These are phyloP conservation scores for Nidularia pulvinata DNA, from an alignment of 768 basidiomycete genomes.

Conservation along the genomic window DNA sequence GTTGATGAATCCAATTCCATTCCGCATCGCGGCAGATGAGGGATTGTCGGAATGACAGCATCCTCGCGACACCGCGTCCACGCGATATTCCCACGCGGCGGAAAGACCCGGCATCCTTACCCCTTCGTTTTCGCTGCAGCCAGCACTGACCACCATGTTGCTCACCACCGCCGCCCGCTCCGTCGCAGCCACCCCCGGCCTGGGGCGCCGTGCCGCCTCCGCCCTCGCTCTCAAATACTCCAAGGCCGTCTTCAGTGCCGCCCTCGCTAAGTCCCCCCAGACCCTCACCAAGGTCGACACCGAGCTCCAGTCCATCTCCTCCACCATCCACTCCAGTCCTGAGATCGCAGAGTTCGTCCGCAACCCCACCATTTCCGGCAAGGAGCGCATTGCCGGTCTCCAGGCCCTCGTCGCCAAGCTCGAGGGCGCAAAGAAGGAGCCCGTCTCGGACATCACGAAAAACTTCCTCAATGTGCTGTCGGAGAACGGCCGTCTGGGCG, in stretches of 20 bases:
- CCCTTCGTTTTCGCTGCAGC: slow-evolving; percentile 23
- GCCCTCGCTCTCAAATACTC: slow-evolving; percentile 84
- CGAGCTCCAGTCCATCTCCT: slow-evolving; percentile 75
- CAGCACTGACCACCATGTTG: slow-evolving; percentile 41
- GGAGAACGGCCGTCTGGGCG: slow-evolving; percentile 89
- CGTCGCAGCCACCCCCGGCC: slow-evolving; percentile 40
- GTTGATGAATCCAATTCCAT: too few species aligned
- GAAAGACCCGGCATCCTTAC: slow-evolving; percentile 26
- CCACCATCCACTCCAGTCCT: slow-evolving; percentile 64
- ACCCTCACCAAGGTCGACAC: slow-evolving; percentile 84
- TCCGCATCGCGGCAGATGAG: too few species aligned
- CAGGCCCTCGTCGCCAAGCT: slow-evolving; percentile 64
- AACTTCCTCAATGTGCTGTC: slow-evolving; percentile 90
- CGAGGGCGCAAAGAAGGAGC: slow-evolving; percentile 70
- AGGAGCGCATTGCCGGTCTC: slow-evolving; percentile 75
- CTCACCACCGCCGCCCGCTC: slow-evolving; percentile 57
- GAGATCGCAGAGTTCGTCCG: slow-evolving; percentile 71
- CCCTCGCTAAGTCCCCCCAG: slow-evolving; percentile 81
- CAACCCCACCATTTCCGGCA: slow-evolving; percentile 89
- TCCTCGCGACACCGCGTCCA: too few species aligned
- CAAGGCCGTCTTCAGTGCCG: slow-evolving; percentile 78
- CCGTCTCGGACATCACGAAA: slow-evolving; percentile 85
- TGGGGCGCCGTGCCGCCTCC: slow-evolving; percentile 74
- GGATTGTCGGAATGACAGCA: too few species aligned
- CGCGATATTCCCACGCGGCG: slow-evolving; percentile 23